Evolutionary conservation across 1,284 basidiomycete genomes (phyloP), one percentile per base, ranked within the genome.

Genomic region (Apiotrichum porosum): DNA sequence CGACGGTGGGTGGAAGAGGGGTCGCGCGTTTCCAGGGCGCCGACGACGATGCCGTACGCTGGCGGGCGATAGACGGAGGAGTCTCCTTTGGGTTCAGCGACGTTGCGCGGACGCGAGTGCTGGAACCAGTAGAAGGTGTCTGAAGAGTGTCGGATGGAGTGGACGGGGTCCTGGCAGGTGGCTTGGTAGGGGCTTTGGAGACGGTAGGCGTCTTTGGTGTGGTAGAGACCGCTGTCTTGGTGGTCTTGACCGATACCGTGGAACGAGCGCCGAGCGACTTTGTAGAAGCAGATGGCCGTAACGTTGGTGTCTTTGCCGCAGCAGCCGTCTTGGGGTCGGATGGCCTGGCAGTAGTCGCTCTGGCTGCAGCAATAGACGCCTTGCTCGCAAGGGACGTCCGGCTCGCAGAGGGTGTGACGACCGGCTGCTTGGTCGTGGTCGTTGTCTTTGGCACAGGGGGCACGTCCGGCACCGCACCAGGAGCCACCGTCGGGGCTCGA

Each of bases 21-120:
- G 48, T 58, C n/a, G 51, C 55, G 17, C 51, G 51, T 42, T 56
- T 56, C 54, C 50, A 56, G 10, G 45, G 44, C 9, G 52, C 38
- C 22, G 51, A 21, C 15, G 43, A 37, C 14, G 54, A 52, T 8
- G 41, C 24, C 1, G 54, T 52, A 18, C 54, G 51, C 22, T 36
- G 48, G 8, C 55, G 51, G 4, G 48, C 13, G 2, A 30, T 21
- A 8, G 28, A 30, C 5, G 42, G 32, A 12, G 51, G 44, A 9
- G 46, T 49, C 3, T 43, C 40, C 15, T 30, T 32, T 18, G 44
- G 33, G 28, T 38, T 47, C 15, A 52, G 38, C 4, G 50, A 52
- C 3, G 50, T 41, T 13, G 50, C 37, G n/a, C 50, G 50, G 9
- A 35, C 34, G 24, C 48, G 48, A 1, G 26, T 28, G 8, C 8